A percentile compares a stretch with the other conserved stretches of the same genome.
Evolutionary conservation across 257 asterid species (phyloP).

Genomic region (Nicotiana undulata): DNA sequence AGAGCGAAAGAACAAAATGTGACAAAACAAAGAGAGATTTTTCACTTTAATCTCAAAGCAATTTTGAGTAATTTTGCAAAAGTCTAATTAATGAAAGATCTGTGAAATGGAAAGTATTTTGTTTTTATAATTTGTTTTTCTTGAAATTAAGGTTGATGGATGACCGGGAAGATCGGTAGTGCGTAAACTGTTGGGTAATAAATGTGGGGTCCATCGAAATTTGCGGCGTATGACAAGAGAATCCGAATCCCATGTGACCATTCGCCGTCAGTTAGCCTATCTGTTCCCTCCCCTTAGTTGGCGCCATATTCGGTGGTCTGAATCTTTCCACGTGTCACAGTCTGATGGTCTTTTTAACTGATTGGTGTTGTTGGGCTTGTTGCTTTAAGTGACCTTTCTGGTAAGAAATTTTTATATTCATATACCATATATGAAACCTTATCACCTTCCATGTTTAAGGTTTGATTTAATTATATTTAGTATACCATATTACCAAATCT

Average conservation of each 20-base stretch:
- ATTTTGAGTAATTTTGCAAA: background rate
- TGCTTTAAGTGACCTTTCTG: background rate
- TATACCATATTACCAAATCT: too few species aligned
- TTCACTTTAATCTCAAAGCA: background rate
- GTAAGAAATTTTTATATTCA: too few species aligned
- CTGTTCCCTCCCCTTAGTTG: background rate
- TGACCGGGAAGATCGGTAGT: conserved; percentile 14
- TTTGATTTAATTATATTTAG: too few species aligned
- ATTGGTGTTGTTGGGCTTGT: background rate
- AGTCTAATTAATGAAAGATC: background rate
- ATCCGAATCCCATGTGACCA: conserved; percentile 19
- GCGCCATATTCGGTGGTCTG: conserved; percentile 22
- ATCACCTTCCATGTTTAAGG: too few species aligned
- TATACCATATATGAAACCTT: too few species aligned
- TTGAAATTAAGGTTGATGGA: background rate
- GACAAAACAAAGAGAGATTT: background rate
- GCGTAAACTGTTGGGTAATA: background rate
- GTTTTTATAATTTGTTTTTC: background rate
- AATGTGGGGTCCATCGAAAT: background rate
- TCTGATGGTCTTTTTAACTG: background rate
- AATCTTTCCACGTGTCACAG: conserved; percentile 13
- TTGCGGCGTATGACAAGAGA: background rate
- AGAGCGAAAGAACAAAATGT: conserved; percentile 18
- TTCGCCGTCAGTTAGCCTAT: conserved; percentile 18
- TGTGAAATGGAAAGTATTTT: background rate